Percentiles rank a stretch among this genome's conserved stretches.
Conservation (phyloP, 805 yeast species). For the Nakazawaea wickerhamii region DNA sequence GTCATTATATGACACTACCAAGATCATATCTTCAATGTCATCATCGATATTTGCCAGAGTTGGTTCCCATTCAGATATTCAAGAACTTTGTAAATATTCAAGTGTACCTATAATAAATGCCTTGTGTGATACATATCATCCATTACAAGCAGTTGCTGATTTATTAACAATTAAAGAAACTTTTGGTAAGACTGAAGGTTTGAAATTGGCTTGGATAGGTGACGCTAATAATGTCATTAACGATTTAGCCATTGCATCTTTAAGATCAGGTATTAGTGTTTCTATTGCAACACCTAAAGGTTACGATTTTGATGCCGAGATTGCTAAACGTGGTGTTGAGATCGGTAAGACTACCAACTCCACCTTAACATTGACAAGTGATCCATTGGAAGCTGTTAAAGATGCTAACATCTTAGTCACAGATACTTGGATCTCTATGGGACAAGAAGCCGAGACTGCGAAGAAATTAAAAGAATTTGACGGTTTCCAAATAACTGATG, state of each 20-base stretch:
- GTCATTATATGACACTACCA: slow-evolving; percentile 80
- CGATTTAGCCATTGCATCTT: slow-evolving; percentile 84
- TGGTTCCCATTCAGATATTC: slow-evolving; percentile 75
- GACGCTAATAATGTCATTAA: slow-evolving; percentile 95
- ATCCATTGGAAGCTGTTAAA: slow-evolving; percentile 68
- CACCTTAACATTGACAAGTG: slow-evolving; percentile 54
- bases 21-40: slow-evolving; percentile 91
- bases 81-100: slow-evolving; percentile 70
- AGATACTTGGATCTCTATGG: slow-evolving; percentile 98
- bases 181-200: slow-evolving; percentile 50
- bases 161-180: slow-evolving; percentile 79
- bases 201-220: slow-evolving; percentile 92
- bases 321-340: slow-evolving; percentile 48
- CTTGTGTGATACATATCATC: slow-evolving; percentile 88
- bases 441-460: slow-evolving; percentile 78
- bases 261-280: slow-evolving; percentile 78
- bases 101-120: slow-evolving; percentile 91
- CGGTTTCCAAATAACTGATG: slow-evolving; percentile 79
- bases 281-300: slow-evolving; percentile 81
- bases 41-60: slow-evolving; percentile 98
- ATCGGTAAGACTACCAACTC: slow-evolving; percentile 49
- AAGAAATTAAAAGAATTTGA: slow-evolving; percentile 72
- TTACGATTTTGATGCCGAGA: slow-evolving; percentile 53
- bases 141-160: slow-evolving; percentile 93
- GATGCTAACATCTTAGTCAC: slow-evolving; percentile 84